Conservation (phyloP, 352 stramenopile species). For the Phytophthora idaei region DNA sequence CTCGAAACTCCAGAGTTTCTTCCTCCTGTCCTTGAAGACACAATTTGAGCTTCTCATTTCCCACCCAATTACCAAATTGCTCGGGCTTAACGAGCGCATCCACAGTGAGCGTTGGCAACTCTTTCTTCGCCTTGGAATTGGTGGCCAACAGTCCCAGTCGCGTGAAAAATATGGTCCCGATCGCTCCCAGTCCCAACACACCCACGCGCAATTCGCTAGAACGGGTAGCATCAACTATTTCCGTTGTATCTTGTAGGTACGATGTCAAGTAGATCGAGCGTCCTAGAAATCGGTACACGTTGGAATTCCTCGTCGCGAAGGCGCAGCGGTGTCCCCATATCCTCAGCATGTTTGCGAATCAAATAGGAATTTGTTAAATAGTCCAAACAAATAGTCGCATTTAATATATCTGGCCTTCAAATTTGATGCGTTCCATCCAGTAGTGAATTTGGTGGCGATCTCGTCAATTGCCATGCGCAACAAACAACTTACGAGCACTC, state of each 20-base stretch:
- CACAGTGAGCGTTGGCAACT: conserved; percentile 23
- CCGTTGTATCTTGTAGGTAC: background rate
- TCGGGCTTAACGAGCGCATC: conserved; percentile 59
- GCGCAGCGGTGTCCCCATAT: background rate
- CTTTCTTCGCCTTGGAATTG: background rate
- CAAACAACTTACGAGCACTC: too few species aligned
- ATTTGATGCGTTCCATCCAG: too few species aligned
- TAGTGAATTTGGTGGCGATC: too few species aligned
- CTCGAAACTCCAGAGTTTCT: conserved; percentile 24
- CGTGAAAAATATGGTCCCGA: conserved; percentile 79
- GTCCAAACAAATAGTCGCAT: too few species aligned
- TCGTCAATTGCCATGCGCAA: too few species aligned
- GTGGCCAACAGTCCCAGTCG: conserved; percentile 43
- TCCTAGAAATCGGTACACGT: background rate
- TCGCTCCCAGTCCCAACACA: conserved; percentile 70
- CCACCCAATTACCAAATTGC: conserved; percentile 40
- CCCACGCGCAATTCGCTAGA: conserved; percentile 42
- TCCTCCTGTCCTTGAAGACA: conserved; percentile 4
- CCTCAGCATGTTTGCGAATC: conserved; percentile 7
- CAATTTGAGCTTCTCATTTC: conserved; percentile 13
- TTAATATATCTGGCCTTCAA: background rate
- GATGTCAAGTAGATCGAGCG: conserved; percentile 5
- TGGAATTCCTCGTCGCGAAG: conserved; percentile 1
- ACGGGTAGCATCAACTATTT: background rate
- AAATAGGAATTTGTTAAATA: background rate